phyloP scores from a whole-genome alignment of 768 basidiomycete species.

The Auricularia heimuer region DNA sequence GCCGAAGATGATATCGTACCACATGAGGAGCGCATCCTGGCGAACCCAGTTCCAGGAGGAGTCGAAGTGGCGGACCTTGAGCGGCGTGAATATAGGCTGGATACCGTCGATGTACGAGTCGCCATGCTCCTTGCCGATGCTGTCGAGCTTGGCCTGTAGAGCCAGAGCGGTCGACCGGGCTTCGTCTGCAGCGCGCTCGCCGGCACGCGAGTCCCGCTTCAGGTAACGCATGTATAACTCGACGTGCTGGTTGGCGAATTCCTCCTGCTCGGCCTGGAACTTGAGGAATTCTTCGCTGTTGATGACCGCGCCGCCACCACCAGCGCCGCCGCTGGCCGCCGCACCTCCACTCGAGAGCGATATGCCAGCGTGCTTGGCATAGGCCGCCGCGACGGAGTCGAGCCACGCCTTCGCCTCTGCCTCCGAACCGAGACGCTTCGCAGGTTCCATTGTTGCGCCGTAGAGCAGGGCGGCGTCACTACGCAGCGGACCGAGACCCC shows the following conservation, averaged over 20 bases:
- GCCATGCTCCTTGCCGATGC: constrained; percentile 85
- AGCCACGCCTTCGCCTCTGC: constrained; percentile 91
- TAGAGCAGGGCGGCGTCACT: constrained; percentile 85
- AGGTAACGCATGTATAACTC: constrained; percentile 97
- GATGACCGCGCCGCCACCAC: constrained; percentile 70
- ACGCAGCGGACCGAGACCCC: constrained; percentile 89
- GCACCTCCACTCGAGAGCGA: constrained; percentile 62
- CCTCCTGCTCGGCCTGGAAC: constrained; percentile 89
- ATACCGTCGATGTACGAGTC: constrained; percentile 91
- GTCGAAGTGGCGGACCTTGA: constrained; percentile 97
- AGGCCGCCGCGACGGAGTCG: constrained; percentile 70
- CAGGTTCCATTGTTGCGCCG: constrained; percentile 85
- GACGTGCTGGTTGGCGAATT: constrained; percentile 85
- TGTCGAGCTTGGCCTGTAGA: constrained; percentile 81
- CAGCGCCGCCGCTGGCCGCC: constrained; percentile 47
- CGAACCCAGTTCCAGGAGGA: constrained; percentile 99
- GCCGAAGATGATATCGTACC: constrained; percentile 97
- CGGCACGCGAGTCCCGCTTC: constrained; percentile 83
- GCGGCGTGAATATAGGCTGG: constrained; percentile 84
- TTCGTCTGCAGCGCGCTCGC: constrained; percentile 79
- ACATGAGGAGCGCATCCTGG: constrained; percentile 94
- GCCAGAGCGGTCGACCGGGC: constrained; percentile 65
- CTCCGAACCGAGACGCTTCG: constrained; percentile 88
- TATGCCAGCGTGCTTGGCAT: constrained; percentile 85
- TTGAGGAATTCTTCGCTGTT: constrained; percentile 98